phyloP scores from a whole-genome alignment of 345 rosid species.

The Linum trigynum region DNA sequence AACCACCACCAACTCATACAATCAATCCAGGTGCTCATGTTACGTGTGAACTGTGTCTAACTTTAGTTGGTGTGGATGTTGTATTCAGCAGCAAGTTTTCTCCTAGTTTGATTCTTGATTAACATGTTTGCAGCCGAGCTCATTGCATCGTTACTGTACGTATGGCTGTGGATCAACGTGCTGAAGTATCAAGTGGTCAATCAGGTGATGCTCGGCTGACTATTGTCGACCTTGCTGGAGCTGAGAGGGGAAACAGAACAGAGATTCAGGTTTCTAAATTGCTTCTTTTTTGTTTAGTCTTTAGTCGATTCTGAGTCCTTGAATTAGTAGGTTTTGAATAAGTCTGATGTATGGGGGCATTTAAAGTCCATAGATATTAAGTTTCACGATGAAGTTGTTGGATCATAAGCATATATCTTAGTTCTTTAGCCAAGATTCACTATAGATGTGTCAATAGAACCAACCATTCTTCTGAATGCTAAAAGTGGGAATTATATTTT shows the following conservation, averaged over 20 bases:
- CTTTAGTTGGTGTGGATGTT: background rate
- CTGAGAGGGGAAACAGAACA: constrained; percentile 87
- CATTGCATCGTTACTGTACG: constrained; percentile 83
- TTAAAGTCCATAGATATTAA: background rate
- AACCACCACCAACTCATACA: constrained; percentile 66
- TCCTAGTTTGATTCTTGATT: background rate
- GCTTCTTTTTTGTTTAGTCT: background rate
- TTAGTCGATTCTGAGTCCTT: background rate
- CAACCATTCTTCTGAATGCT: too few species aligned
- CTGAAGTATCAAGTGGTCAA: constrained; percentile 24
- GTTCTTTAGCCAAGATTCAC: too few species aligned
- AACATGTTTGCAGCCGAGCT: constrained; percentile 59
- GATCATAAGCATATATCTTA: too few species aligned
- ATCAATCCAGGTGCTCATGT: constrained; percentile 60
- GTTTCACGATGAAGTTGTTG: too few species aligned
- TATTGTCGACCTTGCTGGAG: constrained; percentile 91
- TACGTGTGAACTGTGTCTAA: background rate
- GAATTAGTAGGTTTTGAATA: background rate
- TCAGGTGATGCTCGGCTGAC: constrained; percentile 43
- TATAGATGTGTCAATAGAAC: too few species aligned
- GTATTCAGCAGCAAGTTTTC: background rate
- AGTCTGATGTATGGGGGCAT: background rate
- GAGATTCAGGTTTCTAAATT: constrained; percentile 63
- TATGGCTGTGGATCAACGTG: constrained; percentile 10
- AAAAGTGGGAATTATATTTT: too few species aligned